Base-by-base conservation (phyloP, 78 protist genomes). In the Creolimax fragrantissima region DNA sequence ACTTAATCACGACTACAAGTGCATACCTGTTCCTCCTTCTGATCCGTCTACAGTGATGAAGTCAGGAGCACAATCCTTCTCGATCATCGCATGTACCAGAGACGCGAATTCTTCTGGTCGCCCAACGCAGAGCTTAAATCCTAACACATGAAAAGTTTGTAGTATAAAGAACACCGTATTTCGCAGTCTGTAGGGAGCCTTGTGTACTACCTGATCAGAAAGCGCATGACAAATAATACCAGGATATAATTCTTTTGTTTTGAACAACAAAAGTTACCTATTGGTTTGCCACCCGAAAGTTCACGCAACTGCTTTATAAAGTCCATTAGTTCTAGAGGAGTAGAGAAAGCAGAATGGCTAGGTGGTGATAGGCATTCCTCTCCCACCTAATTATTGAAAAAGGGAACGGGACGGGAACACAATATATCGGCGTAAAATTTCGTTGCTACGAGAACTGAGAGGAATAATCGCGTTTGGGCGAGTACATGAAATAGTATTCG, bases 11-110 rank as follows among this genome's bases (percentile, higher is more conserved):
- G n/a, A n/a, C n/a, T n/a, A n/a, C n/a, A n/a, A n/a, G n/a, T n/a
- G n/a, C n/a, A n/a, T 84, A 84, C 88, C 88, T 84, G 88, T 84
- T 11, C 90, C 90, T 35, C 90, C 90, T 37, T 88, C 90, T 7
- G 86, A 7, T 88, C 90, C 90, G 42, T 88, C 90, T 11, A 88
- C 47, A 88, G 90, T 88, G 17, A 88, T 2, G 67, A 88, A 88
- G 42, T 88, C 90, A 35, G 90, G 90, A n/a, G 44, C 44, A 7
- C 37, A 43, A 35, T 88, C 42, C 5, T 6, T 88, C 44, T 88
- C 39, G 5, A 88, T 2, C n/a, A 44, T 45, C 11, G 90, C 90
- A 88, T 35, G 47, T 35, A 88, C 67, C 41, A 88, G 44, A 6
- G 90, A 44, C 32, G 90, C 90, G 47, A 88, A 88, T 37, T 88